Evolutionary conservation across 2,329 filamentous ascomycete genomes (phyloP).

Genomic region (Colletotrichum lindemuthianum): DNA sequence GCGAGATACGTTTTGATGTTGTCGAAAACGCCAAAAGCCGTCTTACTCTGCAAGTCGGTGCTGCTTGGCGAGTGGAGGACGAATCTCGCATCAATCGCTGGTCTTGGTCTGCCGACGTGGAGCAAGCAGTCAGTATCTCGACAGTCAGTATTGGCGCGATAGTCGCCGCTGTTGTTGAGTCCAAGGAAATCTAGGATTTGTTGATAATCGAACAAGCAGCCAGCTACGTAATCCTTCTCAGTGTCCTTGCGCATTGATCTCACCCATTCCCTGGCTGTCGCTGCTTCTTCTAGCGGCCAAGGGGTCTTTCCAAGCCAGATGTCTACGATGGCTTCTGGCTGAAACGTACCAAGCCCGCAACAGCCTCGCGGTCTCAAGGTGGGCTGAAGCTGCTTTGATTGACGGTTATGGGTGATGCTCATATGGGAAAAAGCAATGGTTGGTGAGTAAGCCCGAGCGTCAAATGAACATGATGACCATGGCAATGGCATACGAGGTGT

Average conservation of each 20-base stretch:
- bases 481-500: no score
- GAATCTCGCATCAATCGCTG: conserved; percentile 39
- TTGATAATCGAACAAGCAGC: no score
- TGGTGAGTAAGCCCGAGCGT: no score
- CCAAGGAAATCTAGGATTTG: conserved; percentile 24
- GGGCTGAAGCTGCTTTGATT: no score
- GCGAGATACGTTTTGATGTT: conserved; percentile 47
- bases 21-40: conserved; percentile 32
- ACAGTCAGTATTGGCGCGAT: conserved; percentile 16
- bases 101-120: conserved; percentile 42
- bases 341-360: no score
- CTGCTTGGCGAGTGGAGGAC: conserved; percentile 34
- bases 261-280: background rate
- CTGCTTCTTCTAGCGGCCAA: background rate
- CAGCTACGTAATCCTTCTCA: no score
- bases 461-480: no score
- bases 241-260: background rate
- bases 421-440: no score
- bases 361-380: no score
- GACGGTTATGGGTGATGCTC: no score
- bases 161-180: conserved; percentile 29
- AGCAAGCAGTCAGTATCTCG: background rate
- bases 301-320: no score
- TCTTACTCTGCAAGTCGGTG: conserved; percentile 39
- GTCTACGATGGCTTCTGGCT: no score